These are phyloP conservation scores for Protomyces inouyei DNA, from an alignment of 1,139 yeast species.

Conservation along the genomic window DNA sequence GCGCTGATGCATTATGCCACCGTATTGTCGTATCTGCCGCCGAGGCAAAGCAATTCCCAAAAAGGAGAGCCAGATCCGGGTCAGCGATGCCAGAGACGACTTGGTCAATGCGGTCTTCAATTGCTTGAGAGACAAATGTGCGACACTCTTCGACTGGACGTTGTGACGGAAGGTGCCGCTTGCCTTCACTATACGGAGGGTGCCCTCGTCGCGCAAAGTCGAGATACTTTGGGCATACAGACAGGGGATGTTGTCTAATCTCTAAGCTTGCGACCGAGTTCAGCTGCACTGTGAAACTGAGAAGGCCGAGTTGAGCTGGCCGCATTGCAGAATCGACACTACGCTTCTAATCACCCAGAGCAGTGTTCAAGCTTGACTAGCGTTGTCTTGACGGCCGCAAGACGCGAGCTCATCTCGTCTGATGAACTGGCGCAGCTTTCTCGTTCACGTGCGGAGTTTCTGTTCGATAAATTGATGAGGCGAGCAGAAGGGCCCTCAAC, in stretches of 20 bases:
- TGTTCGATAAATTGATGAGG: too few relatives aligned
- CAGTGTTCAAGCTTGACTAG: too few relatives aligned
- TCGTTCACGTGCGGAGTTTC: too few relatives aligned
- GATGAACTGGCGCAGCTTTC: too few relatives aligned
- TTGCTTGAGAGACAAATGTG: conserved; percentile 59
- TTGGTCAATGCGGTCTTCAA: conserved; percentile 58
- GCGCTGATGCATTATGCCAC: conserved; percentile 52
- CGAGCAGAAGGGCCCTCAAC: not conserved
- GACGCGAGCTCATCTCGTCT: too few relatives aligned
- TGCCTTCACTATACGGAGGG: conserved; percentile 31
- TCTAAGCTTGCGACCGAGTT: too few relatives aligned
- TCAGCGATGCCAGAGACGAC: conserved; percentile 51
- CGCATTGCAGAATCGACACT: too few relatives aligned
- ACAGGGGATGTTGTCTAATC: not conserved
- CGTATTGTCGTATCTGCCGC: conserved; percentile 81
- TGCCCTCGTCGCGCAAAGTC: conserved; percentile 32
- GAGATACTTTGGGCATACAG: conserved; percentile 25
- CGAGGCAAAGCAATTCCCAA: conserved; percentile 82
- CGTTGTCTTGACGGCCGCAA: too few relatives aligned
- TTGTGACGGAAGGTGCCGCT: conserved; percentile 54
- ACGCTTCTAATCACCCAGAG: too few relatives aligned
- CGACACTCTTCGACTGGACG: conserved; percentile 69
- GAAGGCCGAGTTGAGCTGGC: too few relatives aligned
- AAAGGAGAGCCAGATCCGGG: conserved; percentile 64
- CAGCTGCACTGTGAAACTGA: too few relatives aligned